phyloP scores from a whole-genome alignment of 495 filamentous ascomycete species.

The Xylaria cubensis region DNA sequence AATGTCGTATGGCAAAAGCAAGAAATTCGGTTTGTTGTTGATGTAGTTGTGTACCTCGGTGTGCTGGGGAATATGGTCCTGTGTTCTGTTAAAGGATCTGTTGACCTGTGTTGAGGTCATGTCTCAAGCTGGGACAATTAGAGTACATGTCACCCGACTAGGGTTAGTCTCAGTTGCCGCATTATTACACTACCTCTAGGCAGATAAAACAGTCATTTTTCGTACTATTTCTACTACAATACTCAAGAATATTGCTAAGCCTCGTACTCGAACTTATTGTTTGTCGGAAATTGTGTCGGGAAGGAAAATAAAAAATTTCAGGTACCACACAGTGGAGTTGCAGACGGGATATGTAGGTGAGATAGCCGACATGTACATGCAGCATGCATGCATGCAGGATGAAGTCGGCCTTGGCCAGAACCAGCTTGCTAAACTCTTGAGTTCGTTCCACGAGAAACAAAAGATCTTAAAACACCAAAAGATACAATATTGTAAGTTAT shows the following conservation, averaged over 20 bases:
- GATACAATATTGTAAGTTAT: neutral
- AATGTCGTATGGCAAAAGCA: slow-evolving; percentile 4
- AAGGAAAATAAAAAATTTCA: neutral
- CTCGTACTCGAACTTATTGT: neutral
- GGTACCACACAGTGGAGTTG: neutral
- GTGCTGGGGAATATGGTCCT: slow-evolving; percentile 2
- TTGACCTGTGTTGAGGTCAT: slow-evolving; percentile 15
- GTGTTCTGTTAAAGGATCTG: slow-evolving; percentile 12
- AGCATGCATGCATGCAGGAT: slow-evolving; percentile 7
- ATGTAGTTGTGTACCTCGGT: neutral
- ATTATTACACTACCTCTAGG: neutral
- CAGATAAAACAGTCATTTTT: neutral
- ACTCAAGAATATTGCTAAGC: neutral
- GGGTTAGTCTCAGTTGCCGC: neutral
- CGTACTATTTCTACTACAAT: neutral
- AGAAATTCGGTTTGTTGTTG: neutral
- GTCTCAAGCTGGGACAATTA: slow-evolving; percentile 12
- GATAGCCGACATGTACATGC: slow-evolving; percentile 15
- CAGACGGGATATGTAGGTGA: neutral
- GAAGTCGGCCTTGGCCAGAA: neutral
- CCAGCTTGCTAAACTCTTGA: neutral
- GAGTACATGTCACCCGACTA: slow-evolving; percentile 15
- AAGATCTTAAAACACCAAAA: neutral
- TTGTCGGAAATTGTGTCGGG: neutral
- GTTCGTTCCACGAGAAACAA: neutral